A percentile compares a stretch with the other conserved stretches of the same genome.
Conservation (phyloP, 345 rosid genomes). For the Mallotus nudiflorus region DNA sequence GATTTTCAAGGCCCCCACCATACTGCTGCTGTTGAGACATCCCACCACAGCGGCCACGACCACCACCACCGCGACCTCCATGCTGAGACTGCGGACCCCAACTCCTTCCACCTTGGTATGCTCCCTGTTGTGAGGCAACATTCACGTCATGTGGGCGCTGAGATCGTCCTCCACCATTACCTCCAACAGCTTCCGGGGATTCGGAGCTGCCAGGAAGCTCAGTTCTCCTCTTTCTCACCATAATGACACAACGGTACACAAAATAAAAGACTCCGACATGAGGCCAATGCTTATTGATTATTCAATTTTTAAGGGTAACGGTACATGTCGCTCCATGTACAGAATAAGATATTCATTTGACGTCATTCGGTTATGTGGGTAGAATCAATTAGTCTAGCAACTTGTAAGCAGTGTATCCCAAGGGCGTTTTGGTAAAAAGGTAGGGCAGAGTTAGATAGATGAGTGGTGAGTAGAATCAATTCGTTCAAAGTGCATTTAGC, state of each 20-base stretch:
- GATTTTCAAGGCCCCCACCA: slow-evolving; percentile 60
- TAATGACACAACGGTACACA: slow-evolving; percentile 42
- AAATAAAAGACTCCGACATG: too few relatives aligned
- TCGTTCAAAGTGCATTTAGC: too few relatives aligned
- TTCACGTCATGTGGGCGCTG: slow-evolving; percentile 44
- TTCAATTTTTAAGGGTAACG: too few relatives aligned
- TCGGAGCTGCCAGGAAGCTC: slow-evolving; percentile 68
- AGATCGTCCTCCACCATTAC: slow-evolving; percentile 47
- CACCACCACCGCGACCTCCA: slow-evolving; percentile 52
- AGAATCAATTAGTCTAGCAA: too few relatives aligned
- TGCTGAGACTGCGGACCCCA: slow-evolving; percentile 61
- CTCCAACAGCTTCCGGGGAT: slow-evolving; percentile 53
- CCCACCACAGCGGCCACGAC: slow-evolving; percentile 53
- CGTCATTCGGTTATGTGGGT: too few relatives aligned
- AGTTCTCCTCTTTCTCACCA: slow-evolving; percentile 81
- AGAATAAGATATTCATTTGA: too few relatives aligned
- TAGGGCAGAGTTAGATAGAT: too few relatives aligned
- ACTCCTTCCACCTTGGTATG: slow-evolving; percentile 60
- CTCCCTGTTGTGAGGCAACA: slow-evolving; percentile 49
- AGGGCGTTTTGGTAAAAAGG: too few relatives aligned
- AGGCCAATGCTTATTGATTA: too few relatives aligned
- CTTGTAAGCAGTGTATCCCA: too few relatives aligned
- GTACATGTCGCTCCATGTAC: too few relatives aligned
- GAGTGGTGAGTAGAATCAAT: too few relatives aligned
- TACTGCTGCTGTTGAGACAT: slow-evolving; percentile 55